phyloP scores from a whole-genome alignment of 495 filamentous ascomycete genomes.

The Cudoniella acicularis region DNA sequence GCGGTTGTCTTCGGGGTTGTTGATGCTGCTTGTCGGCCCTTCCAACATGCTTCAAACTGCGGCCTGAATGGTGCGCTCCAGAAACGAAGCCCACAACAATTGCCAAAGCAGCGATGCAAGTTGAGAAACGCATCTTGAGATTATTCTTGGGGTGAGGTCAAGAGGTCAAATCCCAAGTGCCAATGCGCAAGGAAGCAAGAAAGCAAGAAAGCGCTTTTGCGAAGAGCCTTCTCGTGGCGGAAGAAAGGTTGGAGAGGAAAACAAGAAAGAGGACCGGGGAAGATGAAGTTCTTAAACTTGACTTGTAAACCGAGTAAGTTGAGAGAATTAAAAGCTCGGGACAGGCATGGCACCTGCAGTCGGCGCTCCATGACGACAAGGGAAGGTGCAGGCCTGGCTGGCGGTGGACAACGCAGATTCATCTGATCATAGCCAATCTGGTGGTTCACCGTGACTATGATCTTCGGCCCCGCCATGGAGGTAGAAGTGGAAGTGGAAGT shows the following conservation, averaged over 20 bases:
- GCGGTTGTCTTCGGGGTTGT: conserved; percentile 4
- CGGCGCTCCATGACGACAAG: no score
- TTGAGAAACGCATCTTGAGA: conserved; percentile 16
- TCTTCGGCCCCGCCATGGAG: no score
- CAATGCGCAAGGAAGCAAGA: neutral
- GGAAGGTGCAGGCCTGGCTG: no score
- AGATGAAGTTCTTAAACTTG: neutral
- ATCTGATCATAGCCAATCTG: no score
- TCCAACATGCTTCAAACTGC: conserved; percentile 21
- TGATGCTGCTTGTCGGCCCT: conserved; percentile 6
- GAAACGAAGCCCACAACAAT: conserved; percentile 1
- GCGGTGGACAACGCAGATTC: no score
- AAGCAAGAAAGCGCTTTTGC: neutral
- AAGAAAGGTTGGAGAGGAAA: neutral
- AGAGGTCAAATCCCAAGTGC: neutral
- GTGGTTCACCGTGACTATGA: no score
- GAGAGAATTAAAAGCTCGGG: no score
- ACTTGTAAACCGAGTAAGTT: neutral
- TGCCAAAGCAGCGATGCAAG: conserved; percentile 13
- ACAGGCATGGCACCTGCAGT: no score
- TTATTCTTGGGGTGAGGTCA: neutral
- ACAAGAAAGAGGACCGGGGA: neutral
- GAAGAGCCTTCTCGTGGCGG: neutral
- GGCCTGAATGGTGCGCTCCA: conserved; percentile 14
- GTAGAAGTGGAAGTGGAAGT: no score